Evolutionary conservation across 164 flowering plant genomes (phyloP).

Genomic region (Protea cynaroides): DNA sequence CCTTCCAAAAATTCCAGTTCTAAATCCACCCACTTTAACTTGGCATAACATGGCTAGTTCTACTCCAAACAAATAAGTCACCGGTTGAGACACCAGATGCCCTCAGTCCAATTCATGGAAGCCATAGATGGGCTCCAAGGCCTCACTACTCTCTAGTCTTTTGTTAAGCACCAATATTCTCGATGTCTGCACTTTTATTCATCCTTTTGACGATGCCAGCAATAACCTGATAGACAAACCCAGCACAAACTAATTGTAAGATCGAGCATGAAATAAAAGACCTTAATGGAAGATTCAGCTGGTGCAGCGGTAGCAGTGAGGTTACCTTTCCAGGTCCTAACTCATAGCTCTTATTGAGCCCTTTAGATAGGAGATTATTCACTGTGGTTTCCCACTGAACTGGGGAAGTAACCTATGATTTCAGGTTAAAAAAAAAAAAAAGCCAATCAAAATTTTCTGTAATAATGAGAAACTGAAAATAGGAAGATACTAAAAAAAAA

Average conservation of each 20-base stretch:
- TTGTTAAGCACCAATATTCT: slow-evolving; percentile 60
- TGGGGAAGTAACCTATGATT: slow-evolving; percentile 79
- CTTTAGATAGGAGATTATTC: slow-evolving; percentile 68
- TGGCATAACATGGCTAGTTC: not conserved
- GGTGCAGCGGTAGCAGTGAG: not conserved
- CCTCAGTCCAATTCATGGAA: not conserved
- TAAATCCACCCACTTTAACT: too few relatives aligned
- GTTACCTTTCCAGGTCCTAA: slow-evolving; percentile 97
- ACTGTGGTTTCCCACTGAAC: slow-evolving; percentile 97
- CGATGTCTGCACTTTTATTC: slow-evolving; percentile 60
- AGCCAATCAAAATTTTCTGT: slow-evolving; percentile 1
- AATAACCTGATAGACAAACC: slow-evolving; percentile 56
- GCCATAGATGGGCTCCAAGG: too few relatives aligned
- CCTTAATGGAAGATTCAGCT: not conserved
- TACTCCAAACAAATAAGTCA: not conserved
- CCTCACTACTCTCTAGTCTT: not conserved
- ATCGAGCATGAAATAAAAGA: not conserved
- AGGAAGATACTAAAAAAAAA: not conserved
- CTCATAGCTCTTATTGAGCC: slow-evolving; percentile 78
- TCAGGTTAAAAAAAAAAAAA: not conserved
- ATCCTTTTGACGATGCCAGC: slow-evolving; percentile 89
- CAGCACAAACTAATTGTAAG: slow-evolving; percentile 1
- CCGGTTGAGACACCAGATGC: not conserved
- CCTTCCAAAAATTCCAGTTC: not conserved
- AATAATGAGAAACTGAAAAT: not conserved